These are phyloP conservation scores for Chernovozyma aurita DNA, from an alignment of 1,139 yeast species.

Conservation along the genomic window DNA sequence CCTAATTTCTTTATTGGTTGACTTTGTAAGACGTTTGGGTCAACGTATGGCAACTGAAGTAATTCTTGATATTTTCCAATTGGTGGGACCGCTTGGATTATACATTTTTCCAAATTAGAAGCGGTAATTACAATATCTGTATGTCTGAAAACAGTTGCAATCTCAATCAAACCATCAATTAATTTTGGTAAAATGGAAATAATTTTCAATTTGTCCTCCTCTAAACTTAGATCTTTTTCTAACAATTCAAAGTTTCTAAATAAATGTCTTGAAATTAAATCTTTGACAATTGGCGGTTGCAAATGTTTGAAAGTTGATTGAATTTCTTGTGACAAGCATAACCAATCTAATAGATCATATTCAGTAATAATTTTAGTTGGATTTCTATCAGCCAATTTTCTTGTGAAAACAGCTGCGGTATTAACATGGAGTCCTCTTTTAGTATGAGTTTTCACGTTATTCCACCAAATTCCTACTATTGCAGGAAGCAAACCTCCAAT, in stretches of 20 bases:
- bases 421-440: slow-evolving; percentile 77
- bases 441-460: slow-evolving; percentile 72
- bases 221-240: slow-evolving; percentile 17
- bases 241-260: slow-evolving; percentile 39
- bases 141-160: slow-evolving; percentile 75
- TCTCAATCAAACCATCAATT: slow-evolving; percentile 71
- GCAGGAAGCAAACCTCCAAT: slow-evolving; percentile 78
- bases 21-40: slow-evolving; percentile 38
- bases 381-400: slow-evolving; percentile 63
- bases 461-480: slow-evolving; percentile 89
- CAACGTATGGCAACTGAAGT: slow-evolving; percentile 77
- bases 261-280: slow-evolving; percentile 53
- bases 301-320: slow-evolving; percentile 35
- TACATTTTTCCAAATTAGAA: slow-evolving; percentile 63
- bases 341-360: slow-evolving; percentile 54
- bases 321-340: slow-evolving; percentile 65
- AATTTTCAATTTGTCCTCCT: slow-evolving; percentile 48
- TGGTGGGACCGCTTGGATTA: slow-evolving; percentile 75
- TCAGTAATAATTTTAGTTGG: slow-evolving; percentile 70
- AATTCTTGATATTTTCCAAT: slow-evolving; percentile 56
- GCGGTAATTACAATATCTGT: slow-evolving; percentile 60
- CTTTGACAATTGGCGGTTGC: slow-evolving; percentile 43
- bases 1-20: slow-evolving; percentile 57
- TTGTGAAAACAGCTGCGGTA: slow-evolving; percentile 72
- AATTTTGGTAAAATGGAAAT: slow-evolving; percentile 64